Conservation (phyloP, 768 basidiomycete genomes). For the Leccinum pellstonianum region DNA sequence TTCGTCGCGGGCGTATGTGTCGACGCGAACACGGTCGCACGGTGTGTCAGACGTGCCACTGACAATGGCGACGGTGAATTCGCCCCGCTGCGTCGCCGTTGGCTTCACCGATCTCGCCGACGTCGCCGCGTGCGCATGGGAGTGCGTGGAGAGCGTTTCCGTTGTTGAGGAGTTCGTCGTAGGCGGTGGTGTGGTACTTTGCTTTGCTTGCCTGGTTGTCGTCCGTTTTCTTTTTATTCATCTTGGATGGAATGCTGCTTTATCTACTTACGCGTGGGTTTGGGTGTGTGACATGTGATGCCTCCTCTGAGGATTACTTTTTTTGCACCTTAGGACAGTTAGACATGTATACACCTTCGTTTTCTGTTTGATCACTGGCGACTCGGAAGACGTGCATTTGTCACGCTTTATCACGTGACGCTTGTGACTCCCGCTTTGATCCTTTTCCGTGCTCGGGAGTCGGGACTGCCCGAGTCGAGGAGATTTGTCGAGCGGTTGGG, state of each 20-base stretch:
- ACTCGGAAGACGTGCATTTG: too few relatives aligned
- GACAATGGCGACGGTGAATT: not conserved
- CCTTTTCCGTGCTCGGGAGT: too few relatives aligned
- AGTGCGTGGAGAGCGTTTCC: slow-evolving; percentile 10
- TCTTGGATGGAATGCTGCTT: not conserved
- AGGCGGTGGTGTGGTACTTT: not conserved
- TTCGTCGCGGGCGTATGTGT: slow-evolving; percentile 57
- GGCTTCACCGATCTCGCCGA: slow-evolving; percentile 9
- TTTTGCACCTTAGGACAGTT: too few relatives aligned
- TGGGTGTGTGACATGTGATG: too few relatives aligned
- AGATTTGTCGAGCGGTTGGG: too few relatives aligned
- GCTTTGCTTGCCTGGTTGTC: too few relatives aligned
- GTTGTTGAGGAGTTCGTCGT: slow-evolving; percentile 3
- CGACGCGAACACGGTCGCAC: slow-evolving; percentile 46
- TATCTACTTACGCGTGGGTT: not conserved
- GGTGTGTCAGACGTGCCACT: not conserved
- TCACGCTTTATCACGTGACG: too few relatives aligned
- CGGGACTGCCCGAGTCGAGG: too few relatives aligned
- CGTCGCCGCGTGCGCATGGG: slow-evolving; percentile 9
- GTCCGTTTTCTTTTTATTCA: not conserved
- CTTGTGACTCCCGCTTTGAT: too few relatives aligned
- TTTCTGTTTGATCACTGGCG: too few relatives aligned
- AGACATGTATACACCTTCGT: too few relatives aligned
- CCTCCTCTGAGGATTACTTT: too few relatives aligned
- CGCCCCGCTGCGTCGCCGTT: slow-evolving; percentile 29